A percentile compares a stretch with the other conserved stretches of the same genome.
Conservation (phyloP, 129 eudicot genomes). For the Saussurea involucrata region DNA sequence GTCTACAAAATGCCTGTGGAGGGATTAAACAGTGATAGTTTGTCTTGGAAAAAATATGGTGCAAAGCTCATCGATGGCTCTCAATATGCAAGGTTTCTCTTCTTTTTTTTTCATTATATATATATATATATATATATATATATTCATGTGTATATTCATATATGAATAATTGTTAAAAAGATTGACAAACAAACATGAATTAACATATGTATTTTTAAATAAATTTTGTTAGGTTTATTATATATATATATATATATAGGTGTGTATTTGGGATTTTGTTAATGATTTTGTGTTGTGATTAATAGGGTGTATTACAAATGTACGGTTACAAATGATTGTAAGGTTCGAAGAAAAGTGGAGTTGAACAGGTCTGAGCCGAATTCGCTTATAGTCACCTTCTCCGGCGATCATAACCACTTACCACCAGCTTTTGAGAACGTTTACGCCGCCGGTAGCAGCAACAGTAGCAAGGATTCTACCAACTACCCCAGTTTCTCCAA, state of each 20-base stretch:
- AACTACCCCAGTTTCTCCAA: neutral
- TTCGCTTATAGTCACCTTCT: slow-evolving; percentile 55
- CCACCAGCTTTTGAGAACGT: slow-evolving; percentile 25
- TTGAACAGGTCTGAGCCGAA: slow-evolving; percentile 57
- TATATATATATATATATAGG: neutral
- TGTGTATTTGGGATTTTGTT: neutral
- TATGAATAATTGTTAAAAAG: too few relatives aligned
- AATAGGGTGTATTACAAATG: slow-evolving; percentile 84
- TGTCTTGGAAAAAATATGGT: slow-evolving; percentile 92
- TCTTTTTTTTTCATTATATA: neutral
- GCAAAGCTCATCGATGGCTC: slow-evolving; percentile 70
- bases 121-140: neutral
- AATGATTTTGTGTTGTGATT: neutral
- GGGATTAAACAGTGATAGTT: slow-evolving; percentile 61
- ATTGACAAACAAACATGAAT: neutral
- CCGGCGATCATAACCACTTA: slow-evolving; percentile 70
- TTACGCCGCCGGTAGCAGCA: neutral
- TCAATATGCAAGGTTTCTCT: slow-evolving; percentile 65
- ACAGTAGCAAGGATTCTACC: neutral
- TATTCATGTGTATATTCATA: too few relatives aligned
- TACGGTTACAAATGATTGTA: slow-evolving; percentile 66
- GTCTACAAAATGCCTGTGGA: slow-evolving; percentile 74
- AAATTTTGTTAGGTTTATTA: neutral
- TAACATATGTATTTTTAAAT: neutral
- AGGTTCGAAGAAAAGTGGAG: slow-evolving; percentile 80